Base-by-base conservation (phyloP, 768 basidiomycete species). In the Trametes meyenii region DNA sequence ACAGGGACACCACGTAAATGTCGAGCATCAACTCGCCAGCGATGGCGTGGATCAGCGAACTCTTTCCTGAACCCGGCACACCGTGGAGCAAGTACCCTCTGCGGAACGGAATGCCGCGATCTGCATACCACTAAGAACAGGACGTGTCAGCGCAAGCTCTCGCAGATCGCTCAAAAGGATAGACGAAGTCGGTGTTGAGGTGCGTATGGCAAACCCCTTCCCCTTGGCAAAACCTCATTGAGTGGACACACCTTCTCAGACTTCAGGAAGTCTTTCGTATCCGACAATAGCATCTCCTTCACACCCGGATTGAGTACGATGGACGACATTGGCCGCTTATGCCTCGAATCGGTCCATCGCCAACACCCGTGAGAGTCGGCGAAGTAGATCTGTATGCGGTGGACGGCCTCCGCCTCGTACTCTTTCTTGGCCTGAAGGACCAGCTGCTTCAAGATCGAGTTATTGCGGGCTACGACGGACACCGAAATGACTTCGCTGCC, bases 51-150 rank as follows among this genome's bases (percentile, higher is more conserved):
- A 94, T 92, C 58, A 94, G 79, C 19, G 90, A 92, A 21, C 87
- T 89, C 77, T 95, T 95, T 49, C 92, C 92, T 26, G 89, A 90
- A 50, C 92, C 93, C 12, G 92, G 88, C 26, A 92, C 88, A 64
- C 91, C 90, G 67, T 93, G 86, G 23, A 94, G 80, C 52, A 94
- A 83, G 72, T 92, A 93, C 5, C 93, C 93, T 58, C 93, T 85
- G 56, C 93, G 89, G 83, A 92, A 94, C 33, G 93, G 93, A 66
- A 94, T 94, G 52, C 93, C 93, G 68, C 93, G 87, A 73, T 93
- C 90, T n/a, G 90, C 90, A 67, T 94, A 95, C 93, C 93, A 94
- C 85, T 91, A 35, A 50, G 23, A 48, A 43, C 10, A 26, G 11
- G 33, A 45, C 23, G 36, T 23, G 60, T 66, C 61, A 68, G 67